Conservation (phyloP, 192 early-diverging fungal species). For the Coemansia umbellata region DNA sequence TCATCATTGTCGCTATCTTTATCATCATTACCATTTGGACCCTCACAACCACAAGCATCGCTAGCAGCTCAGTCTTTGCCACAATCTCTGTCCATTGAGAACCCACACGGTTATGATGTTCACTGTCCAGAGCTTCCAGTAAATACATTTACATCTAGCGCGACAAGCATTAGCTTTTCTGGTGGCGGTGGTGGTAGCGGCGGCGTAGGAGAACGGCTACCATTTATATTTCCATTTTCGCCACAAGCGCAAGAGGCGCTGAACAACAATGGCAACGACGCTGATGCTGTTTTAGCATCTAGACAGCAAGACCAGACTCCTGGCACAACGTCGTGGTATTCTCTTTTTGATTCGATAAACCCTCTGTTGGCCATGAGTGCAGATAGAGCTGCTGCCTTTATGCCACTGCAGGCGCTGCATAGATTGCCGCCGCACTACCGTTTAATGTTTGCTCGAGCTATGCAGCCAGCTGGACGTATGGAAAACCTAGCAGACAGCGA, state of each 20-base stretch:
- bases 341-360: constrained; percentile 8
- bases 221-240: constrained; percentile 19
- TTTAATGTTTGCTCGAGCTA: constrained; percentile 30
- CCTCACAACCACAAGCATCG: too few relatives aligned
- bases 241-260: constrained; percentile 4
- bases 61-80: background rate
- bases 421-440: constrained; percentile 40
- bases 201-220: background rate
- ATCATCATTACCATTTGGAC: too few relatives aligned
- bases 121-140: constrained; percentile 1
- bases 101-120: background rate
- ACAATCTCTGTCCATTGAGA: background rate
- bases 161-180: background rate
- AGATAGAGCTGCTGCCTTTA: constrained; percentile 5
- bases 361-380: constrained; percentile 8
- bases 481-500: constrained; percentile 34
- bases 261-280: constrained; percentile 1
- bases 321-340: too few relatives aligned
- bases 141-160: background rate
- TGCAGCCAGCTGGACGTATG: constrained; percentile 25
- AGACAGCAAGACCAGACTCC: background rate
- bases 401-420: constrained; percentile 26
- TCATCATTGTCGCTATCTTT: too few relatives aligned
- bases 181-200: too few relatives aligned
- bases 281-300: background rate